Base-by-base conservation (phyloP, 495 filamentous ascomycete genomes). In the Aspergillus ellipticus region DNA sequence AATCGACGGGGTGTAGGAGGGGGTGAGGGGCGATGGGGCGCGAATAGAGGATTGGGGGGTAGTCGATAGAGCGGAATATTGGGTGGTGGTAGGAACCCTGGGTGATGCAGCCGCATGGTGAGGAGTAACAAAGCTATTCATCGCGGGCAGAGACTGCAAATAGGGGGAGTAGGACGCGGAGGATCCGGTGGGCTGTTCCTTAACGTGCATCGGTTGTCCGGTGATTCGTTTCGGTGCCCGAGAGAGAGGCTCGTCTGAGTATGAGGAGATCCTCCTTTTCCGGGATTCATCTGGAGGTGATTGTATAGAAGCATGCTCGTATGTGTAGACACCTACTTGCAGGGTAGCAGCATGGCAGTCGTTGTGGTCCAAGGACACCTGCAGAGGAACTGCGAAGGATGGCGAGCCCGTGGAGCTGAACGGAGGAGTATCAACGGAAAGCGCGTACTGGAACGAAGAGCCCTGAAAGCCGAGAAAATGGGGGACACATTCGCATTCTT, bases 261-360 rank as follows among this genome's bases (percentile, higher is more conserved):
- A 75, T 4, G 69, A 69, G 0, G 79, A 78, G 22, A 79, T 66
- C 51, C 84, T 82, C 45, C 83, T 70, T 66, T 87, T 88, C 39
- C 74, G 76, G 6, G 66, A 62, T 10, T 72, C 64, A 8, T 59
- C 64, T 4, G 66, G 56, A 8, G 74, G 61, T 3, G 69, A 71
- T 11, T 66, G 61, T 6, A 71, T 70, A 13, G 67, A 42, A 15
- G 66, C 63, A 39, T 83, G 79, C 54, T 81, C 77, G 56, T 95
- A 98, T 3, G 83, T 85, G 66, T 95, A 97, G 15, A 78, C 75
- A 58, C 90, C 92, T 29, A 90, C 82, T 53, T 90, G 85, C 13
- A 86, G 73, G 10, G 82, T 79, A 7, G 81, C 78, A 17, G 88
- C 65, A 53, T 79, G 74, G 53, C 82, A 79, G 6, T 87, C 87